These are phyloP conservation scores for Yamadazyma diddensiae DNA, from an alignment of 1,139 yeast genomes.

Conservation along the genomic window DNA sequence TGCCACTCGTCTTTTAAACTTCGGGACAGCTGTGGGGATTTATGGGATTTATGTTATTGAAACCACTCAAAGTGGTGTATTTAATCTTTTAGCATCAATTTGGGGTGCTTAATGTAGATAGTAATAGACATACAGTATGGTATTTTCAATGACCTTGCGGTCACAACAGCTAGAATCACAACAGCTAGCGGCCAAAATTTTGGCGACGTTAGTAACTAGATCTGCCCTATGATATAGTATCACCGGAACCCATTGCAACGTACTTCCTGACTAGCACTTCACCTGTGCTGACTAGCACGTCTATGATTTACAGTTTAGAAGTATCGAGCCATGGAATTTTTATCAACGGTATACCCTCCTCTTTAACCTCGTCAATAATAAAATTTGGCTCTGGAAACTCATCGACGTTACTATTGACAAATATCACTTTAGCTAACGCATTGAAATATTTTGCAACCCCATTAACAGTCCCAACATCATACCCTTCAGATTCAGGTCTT, in stretches of 20 bases:
- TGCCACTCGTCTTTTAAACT: constrained; percentile 59
- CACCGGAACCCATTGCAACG: too few relatives aligned
- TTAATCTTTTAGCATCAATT: constrained; percentile 41
- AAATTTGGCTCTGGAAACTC: constrained; percentile 23
- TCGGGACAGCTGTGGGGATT: constrained; percentile 61
- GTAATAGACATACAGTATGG: not conserved
- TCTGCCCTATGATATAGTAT: too few relatives aligned
- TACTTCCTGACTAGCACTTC: too few relatives aligned
- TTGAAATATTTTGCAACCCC: constrained; percentile 30
- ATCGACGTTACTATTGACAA: constrained; percentile 26
- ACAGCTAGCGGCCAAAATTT: too few relatives aligned
- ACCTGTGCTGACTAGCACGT: too few relatives aligned
- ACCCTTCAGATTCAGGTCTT: constrained; percentile 34
- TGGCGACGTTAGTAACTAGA: too few relatives aligned
- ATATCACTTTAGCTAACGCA: constrained; percentile 25
- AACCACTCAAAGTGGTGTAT: constrained; percentile 53
- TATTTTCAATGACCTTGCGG: too few relatives aligned
- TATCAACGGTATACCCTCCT: constrained; percentile 22
- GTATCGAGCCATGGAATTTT: constrained; percentile 45
- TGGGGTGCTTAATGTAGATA: constrained; percentile 32
- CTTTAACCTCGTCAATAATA: constrained; percentile 2
- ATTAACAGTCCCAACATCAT: constrained; percentile 26
- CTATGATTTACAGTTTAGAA: not conserved
- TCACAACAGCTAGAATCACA: too few relatives aligned
- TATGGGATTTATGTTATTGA: constrained; percentile 71